A percentile compares a stretch with the other conserved stretches of the same genome.
These are phyloP conservation scores for Phytopythium oedochilum DNA, from an alignment of 352 stramenopile species.

Conservation along the genomic window DNA sequence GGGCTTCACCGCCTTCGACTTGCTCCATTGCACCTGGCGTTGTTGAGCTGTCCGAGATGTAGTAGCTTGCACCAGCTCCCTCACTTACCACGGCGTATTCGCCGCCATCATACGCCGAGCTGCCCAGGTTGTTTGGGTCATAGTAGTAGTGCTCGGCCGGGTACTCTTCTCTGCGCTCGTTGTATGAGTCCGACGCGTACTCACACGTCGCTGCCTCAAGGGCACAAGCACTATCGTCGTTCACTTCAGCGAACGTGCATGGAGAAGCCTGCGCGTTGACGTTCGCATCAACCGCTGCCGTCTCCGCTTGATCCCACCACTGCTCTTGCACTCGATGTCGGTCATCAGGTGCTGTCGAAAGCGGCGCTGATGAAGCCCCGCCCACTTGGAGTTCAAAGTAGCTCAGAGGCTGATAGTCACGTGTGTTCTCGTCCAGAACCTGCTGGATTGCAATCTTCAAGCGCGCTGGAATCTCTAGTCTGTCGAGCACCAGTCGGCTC, in stretches of 20 bases:
- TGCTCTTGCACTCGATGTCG: conserved; percentile 5
- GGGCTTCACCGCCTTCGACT: background rate
- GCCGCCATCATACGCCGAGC: background rate
- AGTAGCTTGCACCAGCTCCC: background rate
- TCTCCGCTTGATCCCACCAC: conserved; percentile 8
- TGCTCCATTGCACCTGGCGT: background rate
- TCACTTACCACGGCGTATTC: background rate
- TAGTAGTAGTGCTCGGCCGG: background rate
- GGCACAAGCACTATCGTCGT: background rate
- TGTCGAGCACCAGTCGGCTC: conserved; percentile 6
- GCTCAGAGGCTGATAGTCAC: background rate
- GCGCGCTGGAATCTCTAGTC: conserved; percentile 43
- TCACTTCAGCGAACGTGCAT: background rate
- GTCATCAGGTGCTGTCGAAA: background rate
- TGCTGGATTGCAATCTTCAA: conserved; percentile 67
- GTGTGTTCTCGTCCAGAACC: conserved; percentile 34
- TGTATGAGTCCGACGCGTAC: background rate
- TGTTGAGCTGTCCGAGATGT: background rate
- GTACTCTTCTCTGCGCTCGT: background rate
- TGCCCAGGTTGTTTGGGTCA: background rate
- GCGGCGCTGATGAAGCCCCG: background rate
- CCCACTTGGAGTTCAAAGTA: background rate
- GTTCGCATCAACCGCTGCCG: background rate
- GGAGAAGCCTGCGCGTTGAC: background rate
- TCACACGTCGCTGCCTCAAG: background rate